These are phyloP conservation scores for Rubia peregrina DNA, from an alignment of 305 asterid species.

Conservation along the genomic window DNA sequence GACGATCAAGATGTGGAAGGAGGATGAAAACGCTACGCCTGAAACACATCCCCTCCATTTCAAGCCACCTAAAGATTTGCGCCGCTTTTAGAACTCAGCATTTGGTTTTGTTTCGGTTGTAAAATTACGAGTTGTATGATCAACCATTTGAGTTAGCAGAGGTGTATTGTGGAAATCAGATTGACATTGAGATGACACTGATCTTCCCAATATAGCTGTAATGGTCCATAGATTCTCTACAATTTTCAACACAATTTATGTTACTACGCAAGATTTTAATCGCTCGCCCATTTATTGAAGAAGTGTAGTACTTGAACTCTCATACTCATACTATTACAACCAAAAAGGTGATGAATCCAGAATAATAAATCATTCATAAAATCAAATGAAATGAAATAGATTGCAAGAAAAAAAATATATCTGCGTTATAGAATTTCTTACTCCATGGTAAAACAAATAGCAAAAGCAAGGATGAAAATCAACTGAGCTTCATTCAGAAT, in stretches of 20 bases:
- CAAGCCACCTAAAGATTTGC: slow-evolving; percentile 26
- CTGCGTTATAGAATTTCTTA: background rate
- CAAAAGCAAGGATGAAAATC: background rate
- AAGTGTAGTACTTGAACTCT: too few relatives aligned
- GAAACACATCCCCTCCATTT: slow-evolving; percentile 27
- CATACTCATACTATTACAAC: too few relatives aligned
- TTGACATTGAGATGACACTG: background rate
- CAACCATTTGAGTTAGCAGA: background rate
- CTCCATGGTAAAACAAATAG: background rate
- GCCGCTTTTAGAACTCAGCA: slow-evolving; percentile 17
- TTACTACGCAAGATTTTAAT: too few relatives aligned
- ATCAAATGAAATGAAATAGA: background rate
- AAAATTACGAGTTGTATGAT: background rate
- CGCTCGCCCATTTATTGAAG: too few relatives aligned
- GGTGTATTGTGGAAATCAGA: background rate
- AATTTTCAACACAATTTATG: background rate
- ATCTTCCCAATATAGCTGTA: background rate
- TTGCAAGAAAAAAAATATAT: too few relatives aligned
- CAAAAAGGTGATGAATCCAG: background rate
- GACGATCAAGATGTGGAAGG: slow-evolving; percentile 98
- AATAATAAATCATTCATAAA: background rate
- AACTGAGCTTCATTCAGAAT: background rate
- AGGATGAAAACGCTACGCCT: slow-evolving; percentile 47
- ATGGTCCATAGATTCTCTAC: background rate
- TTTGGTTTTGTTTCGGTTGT: background rate